These are phyloP conservation scores for Fusarium solani-melongenae DNA, from an alignment of 2,329 filamentous ascomycete species.

Conservation along the genomic window DNA sequence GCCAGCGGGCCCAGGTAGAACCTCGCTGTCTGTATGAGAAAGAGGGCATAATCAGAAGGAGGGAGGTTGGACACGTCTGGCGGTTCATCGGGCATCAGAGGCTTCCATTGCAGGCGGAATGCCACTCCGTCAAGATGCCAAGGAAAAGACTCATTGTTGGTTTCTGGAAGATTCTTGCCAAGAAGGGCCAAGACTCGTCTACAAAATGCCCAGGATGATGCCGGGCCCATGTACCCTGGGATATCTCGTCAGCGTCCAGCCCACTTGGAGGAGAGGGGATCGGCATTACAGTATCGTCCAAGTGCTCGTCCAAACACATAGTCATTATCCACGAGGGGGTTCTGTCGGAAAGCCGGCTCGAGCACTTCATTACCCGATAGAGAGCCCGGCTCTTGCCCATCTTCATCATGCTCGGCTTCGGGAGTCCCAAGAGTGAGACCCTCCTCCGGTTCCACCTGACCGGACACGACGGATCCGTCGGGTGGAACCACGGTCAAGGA, in stretches of 20 bases:
- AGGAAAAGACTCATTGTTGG: conserved; percentile 34
- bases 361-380: conserved; percentile 16
- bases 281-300: conserved; percentile 30
- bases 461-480: neutral
- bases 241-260: neutral
- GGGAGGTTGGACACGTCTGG: conserved; percentile 38
- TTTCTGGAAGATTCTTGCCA: conserved; percentile 40
- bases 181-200: conserved; percentile 37
- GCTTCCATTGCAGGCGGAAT: conserved; percentile 37
- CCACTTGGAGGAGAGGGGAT: neutral
- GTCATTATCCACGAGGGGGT: conserved; percentile 40
- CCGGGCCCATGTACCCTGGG: conserved; percentile 43
- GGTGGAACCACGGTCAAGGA: conserved; percentile 3
- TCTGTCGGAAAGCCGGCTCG: conserved; percentile 39
- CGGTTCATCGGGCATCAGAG: conserved; percentile 31
- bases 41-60: conserved; percentile 37
- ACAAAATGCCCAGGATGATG: conserved; percentile 42
- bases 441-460: conserved; percentile 4
- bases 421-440: conserved; percentile 24
- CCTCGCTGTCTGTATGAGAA: conserved; percentile 38
- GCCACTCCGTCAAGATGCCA: conserved; percentile 43
- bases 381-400: conserved; percentile 1
- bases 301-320: conserved; percentile 37
- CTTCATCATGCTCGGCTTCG: neutral
- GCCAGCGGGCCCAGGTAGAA: conserved; percentile 36